These are phyloP conservation scores for Serendipita sp. DNA, from an alignment of 768 basidiomycete genomes.

Conservation along the genomic window DNA sequence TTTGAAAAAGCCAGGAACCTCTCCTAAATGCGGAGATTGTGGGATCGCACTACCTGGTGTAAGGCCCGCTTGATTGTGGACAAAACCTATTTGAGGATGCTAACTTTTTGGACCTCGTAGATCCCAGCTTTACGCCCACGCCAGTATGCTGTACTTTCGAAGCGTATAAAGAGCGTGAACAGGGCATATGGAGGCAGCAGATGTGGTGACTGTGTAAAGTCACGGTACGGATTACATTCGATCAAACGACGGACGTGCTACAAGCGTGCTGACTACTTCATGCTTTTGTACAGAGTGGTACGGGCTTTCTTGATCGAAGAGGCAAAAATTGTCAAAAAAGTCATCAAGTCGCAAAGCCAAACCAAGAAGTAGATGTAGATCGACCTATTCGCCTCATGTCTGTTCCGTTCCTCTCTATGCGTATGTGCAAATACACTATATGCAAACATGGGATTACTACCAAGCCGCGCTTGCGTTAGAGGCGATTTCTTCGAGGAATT, in stretches of 20 bases:
- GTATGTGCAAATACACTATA: background rate
- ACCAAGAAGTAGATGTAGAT: slow-evolving; percentile 11
- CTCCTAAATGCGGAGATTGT: slow-evolving; percentile 98
- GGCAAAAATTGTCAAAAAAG: slow-evolving; percentile 99
- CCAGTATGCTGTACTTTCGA: slow-evolving; percentile 88
- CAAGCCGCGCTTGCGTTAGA: too few relatives aligned
- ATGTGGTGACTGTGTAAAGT: slow-evolving; percentile 91
- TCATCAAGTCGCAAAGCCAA: slow-evolving; percentile 82
- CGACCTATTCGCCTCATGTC: background rate
- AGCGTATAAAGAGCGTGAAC: slow-evolving; percentile 92
- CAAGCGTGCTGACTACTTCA: slow-evolving; percentile 3
- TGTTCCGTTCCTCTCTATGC: background rate
- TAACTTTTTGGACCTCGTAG: slow-evolving; percentile 27
- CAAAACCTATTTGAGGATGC: background rate
- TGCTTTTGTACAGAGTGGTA: slow-evolving; percentile 54
- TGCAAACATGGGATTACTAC: background rate
- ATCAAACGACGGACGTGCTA: background rate
- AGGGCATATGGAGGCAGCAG: slow-evolving; percentile 96
- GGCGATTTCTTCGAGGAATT: too few relatives aligned
- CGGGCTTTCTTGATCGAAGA: slow-evolving; percentile 99
- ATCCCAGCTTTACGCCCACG: slow-evolving; percentile 92
- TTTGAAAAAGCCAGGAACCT: slow-evolving; percentile 81
- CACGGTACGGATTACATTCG: slow-evolving; percentile 45
- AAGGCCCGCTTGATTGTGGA: slow-evolving; percentile 11
- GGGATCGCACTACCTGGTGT: slow-evolving; percentile 89